Evolutionary conservation across 1,284 basidiomycete species (phyloP).

Genomic region (Singerocomus inundabilis): DNA sequence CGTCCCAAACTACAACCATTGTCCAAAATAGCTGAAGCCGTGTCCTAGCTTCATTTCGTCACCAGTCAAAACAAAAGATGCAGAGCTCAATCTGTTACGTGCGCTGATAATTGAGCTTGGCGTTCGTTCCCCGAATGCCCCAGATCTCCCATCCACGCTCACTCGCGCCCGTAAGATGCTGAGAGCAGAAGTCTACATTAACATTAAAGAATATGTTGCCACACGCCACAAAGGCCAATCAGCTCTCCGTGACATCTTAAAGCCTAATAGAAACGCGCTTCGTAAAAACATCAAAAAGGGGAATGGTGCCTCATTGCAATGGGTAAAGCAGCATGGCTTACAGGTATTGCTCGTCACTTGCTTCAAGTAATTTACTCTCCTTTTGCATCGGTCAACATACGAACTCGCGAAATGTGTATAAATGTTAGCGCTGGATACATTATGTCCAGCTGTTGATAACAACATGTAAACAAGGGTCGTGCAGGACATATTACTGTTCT

Average conservation of each 20-base stretch:
- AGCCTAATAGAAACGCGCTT: conserved; percentile 57
- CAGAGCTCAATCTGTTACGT: conserved; percentile 48
- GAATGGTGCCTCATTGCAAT: conserved; percentile 45
- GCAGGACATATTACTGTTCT: conserved; percentile 14
- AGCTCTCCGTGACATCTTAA: conserved; percentile 60
- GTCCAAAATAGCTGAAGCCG: neutral
- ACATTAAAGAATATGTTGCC: conserved; percentile 70
- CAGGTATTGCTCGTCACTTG: conserved; percentile 57
- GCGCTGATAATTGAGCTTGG: conserved; percentile 58
- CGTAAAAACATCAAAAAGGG: conserved; percentile 56
- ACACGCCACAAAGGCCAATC: conserved; percentile 59
- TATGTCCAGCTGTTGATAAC: neutral
- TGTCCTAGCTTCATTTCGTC: conserved; percentile 23
- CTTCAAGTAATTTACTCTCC: conserved; percentile 16
- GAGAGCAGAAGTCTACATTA: conserved; percentile 64
- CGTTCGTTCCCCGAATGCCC: conserved; percentile 39
- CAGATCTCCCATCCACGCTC: conserved; percentile 52
- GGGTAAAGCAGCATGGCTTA: conserved; percentile 65
- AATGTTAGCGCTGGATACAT: neutral
- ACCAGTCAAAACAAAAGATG: conserved; percentile 35
- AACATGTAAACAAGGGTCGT: conserved; percentile 3
- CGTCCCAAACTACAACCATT: neutral
- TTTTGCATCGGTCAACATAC: neutral
- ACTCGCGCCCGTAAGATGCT: conserved; percentile 60
- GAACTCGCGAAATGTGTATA: neutral